Evolutionary conservation across 2,329 filamentous ascomycete genomes (phyloP).

Genomic region (Knufia fluminis): DNA sequence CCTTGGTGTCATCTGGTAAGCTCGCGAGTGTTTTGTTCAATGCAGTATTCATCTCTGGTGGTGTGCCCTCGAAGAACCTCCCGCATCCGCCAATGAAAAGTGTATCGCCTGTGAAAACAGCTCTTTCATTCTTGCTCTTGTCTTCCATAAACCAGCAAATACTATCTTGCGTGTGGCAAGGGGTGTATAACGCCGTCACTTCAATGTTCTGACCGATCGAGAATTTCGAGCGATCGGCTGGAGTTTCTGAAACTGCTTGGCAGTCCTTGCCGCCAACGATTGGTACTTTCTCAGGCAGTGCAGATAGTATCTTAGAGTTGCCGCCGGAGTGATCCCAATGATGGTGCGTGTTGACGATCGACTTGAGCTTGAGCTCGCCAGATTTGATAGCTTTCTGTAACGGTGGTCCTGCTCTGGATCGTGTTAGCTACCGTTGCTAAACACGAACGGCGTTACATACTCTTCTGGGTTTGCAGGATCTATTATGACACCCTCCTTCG

Average conservation of each 20-base stretch:
- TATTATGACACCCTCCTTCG: constrained; percentile 42
- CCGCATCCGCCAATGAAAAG: constrained; percentile 93
- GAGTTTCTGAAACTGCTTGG: constrained; percentile 66
- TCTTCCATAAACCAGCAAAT: constrained; percentile 94
- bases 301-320: constrained; percentile 63
- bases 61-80: constrained; percentile 86
- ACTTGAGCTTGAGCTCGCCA: constrained; percentile 70
- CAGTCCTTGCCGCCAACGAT: constrained; percentile 87
- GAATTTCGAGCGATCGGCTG: constrained; percentile 66
- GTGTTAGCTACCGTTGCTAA: background rate
- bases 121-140: constrained; percentile 46
- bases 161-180: constrained; percentile 96
- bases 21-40: constrained; percentile 74
- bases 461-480: constrained; percentile 44
- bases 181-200: constrained; percentile 84
- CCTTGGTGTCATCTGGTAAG: constrained; percentile 80
- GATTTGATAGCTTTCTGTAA: constrained; percentile 63
- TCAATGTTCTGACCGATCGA: constrained; percentile 69
- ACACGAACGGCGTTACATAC: constrained; percentile 26
- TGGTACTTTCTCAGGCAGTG: constrained; percentile 49
- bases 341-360: constrained; percentile 94
- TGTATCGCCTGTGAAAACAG: constrained; percentile 92
- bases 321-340: constrained; percentile 93
- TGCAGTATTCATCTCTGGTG: constrained; percentile 78
- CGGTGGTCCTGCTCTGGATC: constrained; percentile 36